Percentiles rank a stretch among this genome's conserved stretches.
These are phyloP conservation scores for Sparassis latifolia DNA, from an alignment of 1,284 basidiomycete species.

Conservation along the genomic window DNA sequence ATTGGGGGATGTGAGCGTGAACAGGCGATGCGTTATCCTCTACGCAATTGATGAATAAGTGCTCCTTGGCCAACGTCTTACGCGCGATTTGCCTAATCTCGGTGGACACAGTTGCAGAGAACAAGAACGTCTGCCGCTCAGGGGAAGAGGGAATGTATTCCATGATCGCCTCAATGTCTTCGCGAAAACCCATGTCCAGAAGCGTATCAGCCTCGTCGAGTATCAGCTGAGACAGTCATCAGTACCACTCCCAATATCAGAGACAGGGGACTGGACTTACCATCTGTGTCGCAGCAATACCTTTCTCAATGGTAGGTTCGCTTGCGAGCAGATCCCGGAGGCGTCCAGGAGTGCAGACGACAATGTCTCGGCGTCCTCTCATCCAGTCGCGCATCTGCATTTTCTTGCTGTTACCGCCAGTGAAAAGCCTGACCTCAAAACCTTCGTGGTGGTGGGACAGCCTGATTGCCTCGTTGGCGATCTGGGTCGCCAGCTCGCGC, in stretches of 20 bases:
- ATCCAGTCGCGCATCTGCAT: constrained; percentile 67
- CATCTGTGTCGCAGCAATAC: constrained; percentile 51
- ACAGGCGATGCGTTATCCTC: constrained; percentile 48
- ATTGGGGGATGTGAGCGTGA: constrained; percentile 82
- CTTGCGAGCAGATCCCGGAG: constrained; percentile 73
- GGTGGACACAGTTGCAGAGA: constrained; percentile 82
- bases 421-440: constrained; percentile 72
- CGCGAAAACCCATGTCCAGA: constrained; percentile 93
- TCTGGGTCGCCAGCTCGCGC: constrained; percentile 91
- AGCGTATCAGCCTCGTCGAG: constrained; percentile 96
- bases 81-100: constrained; percentile 59
- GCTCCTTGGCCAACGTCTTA: constrained; percentile 43
- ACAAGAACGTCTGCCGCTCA: constrained; percentile 86
- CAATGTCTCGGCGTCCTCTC: constrained; percentile 68
- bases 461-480: constrained; percentile 79
- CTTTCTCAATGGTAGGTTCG: constrained; percentile 50
- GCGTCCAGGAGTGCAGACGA: constrained; percentile 92
- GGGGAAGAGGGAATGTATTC: constrained; percentile 59
- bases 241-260: neutral
- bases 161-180: constrained; percentile 80
- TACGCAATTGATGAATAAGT: constrained; percentile 62
- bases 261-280: constrained; percentile 32
- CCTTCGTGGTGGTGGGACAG: constrained; percentile 60
- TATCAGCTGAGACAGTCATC: constrained; percentile 46
- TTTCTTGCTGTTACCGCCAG: constrained; percentile 72